phyloP scores from a whole-genome alignment of 2,329 filamentous ascomycete species.

The Aspergillus unguis region DNA sequence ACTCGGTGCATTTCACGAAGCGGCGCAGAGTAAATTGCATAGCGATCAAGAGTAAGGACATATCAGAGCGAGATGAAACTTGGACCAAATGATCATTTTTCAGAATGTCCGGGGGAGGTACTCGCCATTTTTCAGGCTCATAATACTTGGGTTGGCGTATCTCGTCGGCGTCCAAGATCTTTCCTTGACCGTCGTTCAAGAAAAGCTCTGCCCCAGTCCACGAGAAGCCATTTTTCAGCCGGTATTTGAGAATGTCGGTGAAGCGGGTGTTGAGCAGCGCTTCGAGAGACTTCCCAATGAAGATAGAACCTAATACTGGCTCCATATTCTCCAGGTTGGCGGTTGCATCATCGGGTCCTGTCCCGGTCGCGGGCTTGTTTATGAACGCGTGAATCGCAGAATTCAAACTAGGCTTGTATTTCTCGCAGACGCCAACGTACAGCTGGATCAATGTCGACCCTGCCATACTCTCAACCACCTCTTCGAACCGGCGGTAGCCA shows the following conservation, averaged over 20 bases:
- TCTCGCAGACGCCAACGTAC: constrained; percentile 66
- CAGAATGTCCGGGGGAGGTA: constrained; percentile 42
- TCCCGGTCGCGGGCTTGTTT: constrained; percentile 36
- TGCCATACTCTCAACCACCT: constrained; percentile 34
- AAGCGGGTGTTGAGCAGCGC: constrained; percentile 66
- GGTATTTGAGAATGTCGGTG: constrained; percentile 58
- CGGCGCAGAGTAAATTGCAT: constrained; percentile 77
- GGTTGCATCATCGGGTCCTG: neutral
- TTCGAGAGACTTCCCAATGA: constrained; percentile 70
- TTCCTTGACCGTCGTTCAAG: constrained; percentile 49
- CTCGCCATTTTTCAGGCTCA: constrained; percentile 22
- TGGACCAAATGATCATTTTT: constrained; percentile 50
- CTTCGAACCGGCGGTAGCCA: constrained; percentile 61
- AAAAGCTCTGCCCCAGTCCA: constrained; percentile 68
- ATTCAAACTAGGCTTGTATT: constrained; percentile 64
- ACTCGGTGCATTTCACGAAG: constrained; percentile 76
- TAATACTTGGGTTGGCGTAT: constrained; percentile 16
- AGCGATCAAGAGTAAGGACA: constrained; percentile 56
- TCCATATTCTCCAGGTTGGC: neutral
- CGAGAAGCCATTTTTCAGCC: constrained; percentile 50
- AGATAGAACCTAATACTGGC: constrained; percentile 52
- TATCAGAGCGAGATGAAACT: constrained; percentile 20
- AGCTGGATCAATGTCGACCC: constrained; percentile 47
- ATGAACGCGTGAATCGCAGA: constrained; percentile 55
- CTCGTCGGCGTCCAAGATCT: constrained; percentile 16